Percentiles rank a stretch among this genome's conserved stretches.
phyloP scores from a whole-genome alignment of 2,329 filamentous ascomycete species.

The Talaromyces sp. region DNA sequence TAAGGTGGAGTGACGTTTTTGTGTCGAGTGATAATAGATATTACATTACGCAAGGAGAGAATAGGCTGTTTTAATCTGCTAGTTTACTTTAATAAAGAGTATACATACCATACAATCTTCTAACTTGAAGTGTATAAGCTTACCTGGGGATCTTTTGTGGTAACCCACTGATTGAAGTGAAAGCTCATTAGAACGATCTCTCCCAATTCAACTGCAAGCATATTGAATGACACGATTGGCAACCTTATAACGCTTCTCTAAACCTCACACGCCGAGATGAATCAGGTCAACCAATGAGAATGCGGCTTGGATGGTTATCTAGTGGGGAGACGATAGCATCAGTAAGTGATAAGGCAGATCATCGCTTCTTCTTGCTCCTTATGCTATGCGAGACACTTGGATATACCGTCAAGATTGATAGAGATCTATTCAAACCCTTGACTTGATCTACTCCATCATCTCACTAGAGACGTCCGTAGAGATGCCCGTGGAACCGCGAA shows the following conservation, averaged over 20 bases:
- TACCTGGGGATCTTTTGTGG: too few relatives aligned
- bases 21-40: constrained; percentile 5
- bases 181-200: too few relatives aligned
- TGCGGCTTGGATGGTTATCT: background rate
- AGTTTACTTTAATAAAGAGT: constrained; percentile 4
- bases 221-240: too few relatives aligned
- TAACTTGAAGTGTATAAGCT: too few relatives aligned
- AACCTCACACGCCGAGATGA: background rate
- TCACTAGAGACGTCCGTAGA: background rate
- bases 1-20: constrained; percentile 1
- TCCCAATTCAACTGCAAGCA: too few relatives aligned
- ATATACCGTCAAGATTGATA: background rate
- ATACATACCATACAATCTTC: background rate
- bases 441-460: background rate
- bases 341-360: background rate
- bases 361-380: background rate
- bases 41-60: background rate
- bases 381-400: background rate
- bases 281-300: background rate
- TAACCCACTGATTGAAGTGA: too few relatives aligned
- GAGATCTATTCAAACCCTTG: background rate
- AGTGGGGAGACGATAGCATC: background rate
- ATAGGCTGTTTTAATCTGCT: background rate
- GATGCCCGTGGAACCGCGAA: background rate
- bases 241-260: too few relatives aligned